phyloP scores from a whole-genome alignment of 352 stramenopile species.

The Phytophthora pistaciae region DNA sequence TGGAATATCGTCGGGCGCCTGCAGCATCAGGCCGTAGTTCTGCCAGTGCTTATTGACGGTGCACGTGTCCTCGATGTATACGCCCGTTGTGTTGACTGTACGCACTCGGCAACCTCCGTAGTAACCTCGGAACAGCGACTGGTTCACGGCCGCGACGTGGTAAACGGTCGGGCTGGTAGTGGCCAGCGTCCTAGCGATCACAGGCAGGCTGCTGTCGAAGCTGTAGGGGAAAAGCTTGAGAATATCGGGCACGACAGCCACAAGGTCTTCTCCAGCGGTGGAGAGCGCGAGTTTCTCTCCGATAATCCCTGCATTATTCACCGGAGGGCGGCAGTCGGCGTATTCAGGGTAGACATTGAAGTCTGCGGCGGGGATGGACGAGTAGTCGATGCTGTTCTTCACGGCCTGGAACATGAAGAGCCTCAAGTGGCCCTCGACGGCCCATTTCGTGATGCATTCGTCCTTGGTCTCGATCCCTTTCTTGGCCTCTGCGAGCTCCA shows the following conservation, averaged over 20 bases:
- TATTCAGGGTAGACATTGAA: conserved; percentile 39
- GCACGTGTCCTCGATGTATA: conserved; percentile 34
- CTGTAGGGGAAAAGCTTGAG: conserved; percentile 36
- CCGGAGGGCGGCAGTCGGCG: conserved; percentile 25
- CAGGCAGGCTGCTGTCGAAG: conserved; percentile 29
- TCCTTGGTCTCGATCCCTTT: conserved; percentile 5
- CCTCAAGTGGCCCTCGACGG: conserved; percentile 16
- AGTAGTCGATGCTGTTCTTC: conserved; percentile 37
- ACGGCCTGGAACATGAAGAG: conserved; percentile 32
- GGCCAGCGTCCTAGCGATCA: conserved; percentile 6
- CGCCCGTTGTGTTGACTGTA: conserved; percentile 27
- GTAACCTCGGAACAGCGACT: conserved; percentile 36
- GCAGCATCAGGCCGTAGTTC: conserved; percentile 37
- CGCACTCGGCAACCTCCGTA: conserved; percentile 29
- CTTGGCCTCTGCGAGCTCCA: conserved; percentile 15
- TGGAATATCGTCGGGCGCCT: conserved; percentile 28
- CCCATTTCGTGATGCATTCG: conserved; percentile 24
- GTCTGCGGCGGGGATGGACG: conserved; percentile 36
- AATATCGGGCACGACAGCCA: conserved; percentile 32
- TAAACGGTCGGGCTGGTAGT: conserved; percentile 29
- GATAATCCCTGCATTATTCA: conserved; percentile 18
- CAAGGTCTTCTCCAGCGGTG: conserved; percentile 26
- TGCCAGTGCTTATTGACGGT: conserved; percentile 16
- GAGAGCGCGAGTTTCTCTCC: conserved; percentile 24
- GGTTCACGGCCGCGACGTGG: conserved; percentile 21